These are phyloP conservation scores for Citrus australasica DNA, from an alignment of 345 rosid species.

Conservation along the genomic window DNA sequence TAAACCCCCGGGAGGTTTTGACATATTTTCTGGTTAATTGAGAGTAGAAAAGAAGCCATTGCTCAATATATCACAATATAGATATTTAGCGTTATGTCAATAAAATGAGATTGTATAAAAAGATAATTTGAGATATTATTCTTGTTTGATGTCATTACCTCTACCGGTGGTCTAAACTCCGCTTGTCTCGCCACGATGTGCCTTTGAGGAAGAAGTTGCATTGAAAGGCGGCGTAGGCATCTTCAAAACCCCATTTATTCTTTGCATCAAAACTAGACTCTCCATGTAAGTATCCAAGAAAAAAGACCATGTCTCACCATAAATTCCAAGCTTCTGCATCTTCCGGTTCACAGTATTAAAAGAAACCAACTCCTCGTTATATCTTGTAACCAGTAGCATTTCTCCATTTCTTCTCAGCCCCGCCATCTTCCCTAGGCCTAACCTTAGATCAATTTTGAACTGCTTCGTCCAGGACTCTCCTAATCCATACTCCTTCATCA, in stretches of 20 bases:
- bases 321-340: constrained; percentile 11
- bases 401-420: constrained; percentile 26
- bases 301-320: constrained; percentile 19
- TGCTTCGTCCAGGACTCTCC: constrained; percentile 26
- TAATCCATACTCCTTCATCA: constrained; percentile 21
- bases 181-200: background rate
- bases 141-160: background rate
- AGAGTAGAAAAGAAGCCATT: too few relatives aligned
- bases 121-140: background rate
- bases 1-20: too few relatives aligned
- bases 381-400: constrained; percentile 16
- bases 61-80: too few relatives aligned
- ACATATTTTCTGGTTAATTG: too few relatives aligned
- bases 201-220: background rate
- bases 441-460: constrained; percentile 21
- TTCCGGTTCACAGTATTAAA: constrained; percentile 8
- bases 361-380: constrained; percentile 25
- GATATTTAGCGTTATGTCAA: too few relatives aligned
- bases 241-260: background rate
- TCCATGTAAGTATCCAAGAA: constrained; percentile 23
- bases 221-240: background rate
- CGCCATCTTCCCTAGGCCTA: constrained; percentile 18
- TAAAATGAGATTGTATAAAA: too few relatives aligned
- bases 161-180: background rate
- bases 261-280: constrained; percentile 18